Conservation (phyloP, 2,329 filamentous ascomycete genomes). For the Westerdykella sp. region DNA sequence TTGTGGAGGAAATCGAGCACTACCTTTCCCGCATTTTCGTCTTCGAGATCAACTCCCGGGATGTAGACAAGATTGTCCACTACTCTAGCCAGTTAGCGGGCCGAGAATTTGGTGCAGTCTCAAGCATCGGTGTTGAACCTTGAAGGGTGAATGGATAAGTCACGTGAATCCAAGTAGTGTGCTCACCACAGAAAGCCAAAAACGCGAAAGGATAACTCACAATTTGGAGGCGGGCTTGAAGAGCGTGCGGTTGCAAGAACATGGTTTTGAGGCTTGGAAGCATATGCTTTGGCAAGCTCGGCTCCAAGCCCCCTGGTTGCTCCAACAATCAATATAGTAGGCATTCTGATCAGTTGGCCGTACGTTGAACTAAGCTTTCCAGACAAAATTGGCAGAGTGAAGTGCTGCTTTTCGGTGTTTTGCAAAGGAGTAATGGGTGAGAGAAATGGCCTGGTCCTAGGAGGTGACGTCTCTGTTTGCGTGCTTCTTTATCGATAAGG, state of each 20-base stretch:
- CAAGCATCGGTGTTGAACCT: neutral
- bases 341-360: conserved; percentile 11
- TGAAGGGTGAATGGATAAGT: neutral
- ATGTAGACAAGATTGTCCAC: conserved; percentile 51
- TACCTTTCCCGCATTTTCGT: conserved; percentile 23
- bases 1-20: conserved; percentile 45
- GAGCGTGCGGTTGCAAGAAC: conserved; percentile 58
- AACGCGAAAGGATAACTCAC: conserved; percentile 9
- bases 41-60: conserved; percentile 50
- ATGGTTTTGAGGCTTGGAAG: conserved; percentile 36
- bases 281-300: conserved; percentile 55
- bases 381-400: too few relatives aligned
- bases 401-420: too few relatives aligned
- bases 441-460: too few relatives aligned
- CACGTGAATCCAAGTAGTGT: too few relatives aligned
- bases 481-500: too few relatives aligned
- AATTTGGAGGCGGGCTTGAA: conserved; percentile 36
- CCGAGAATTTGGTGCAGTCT: neutral
- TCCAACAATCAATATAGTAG: conserved; percentile 56
- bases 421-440: too few relatives aligned
- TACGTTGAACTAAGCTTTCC: too few relatives aligned
- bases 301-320: conserved; percentile 63
- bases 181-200: neutral
- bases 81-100: conserved; percentile 18
- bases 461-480: too few relatives aligned